phyloP scores from a whole-genome alignment of 164 flowering plant species.

The Stephania yunnanensis region DNA sequence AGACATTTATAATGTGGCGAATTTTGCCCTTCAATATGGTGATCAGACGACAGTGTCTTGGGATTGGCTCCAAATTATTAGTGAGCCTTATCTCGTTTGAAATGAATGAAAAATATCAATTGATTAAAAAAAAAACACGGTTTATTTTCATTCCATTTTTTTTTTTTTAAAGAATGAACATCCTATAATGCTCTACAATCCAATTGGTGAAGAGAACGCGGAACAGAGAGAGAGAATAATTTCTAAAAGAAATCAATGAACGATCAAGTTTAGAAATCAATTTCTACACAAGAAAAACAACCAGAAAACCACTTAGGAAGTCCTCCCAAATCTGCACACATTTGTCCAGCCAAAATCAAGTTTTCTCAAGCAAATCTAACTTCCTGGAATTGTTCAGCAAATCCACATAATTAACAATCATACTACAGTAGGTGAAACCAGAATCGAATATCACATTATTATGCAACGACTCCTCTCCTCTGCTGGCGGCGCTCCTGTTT shows the following conservation, averaged over 20 bases:
- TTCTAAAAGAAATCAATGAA: not conserved
- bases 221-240: not conserved
- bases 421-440: not conserved
- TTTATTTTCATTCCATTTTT: not conserved
- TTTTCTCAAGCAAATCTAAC: conserved; percentile 11
- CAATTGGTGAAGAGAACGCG: not conserved
- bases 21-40: no score
- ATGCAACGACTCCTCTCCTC: conserved; percentile 69
- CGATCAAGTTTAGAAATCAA: not conserved
- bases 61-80: no score
- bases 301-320: conserved; percentile 1
- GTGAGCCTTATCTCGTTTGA: no score
- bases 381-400: not conserved
- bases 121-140: no score
- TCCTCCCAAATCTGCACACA: conserved; percentile 15
- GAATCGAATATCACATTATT: conserved; percentile 44
- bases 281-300: conserved; percentile 17
- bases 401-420: not conserved
- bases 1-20: no score
- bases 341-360: conserved; percentile 9
- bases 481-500: conserved; percentile 36
- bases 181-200: not conserved
- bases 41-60: no score
- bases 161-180: not conserved
- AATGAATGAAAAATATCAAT: no score